A percentile compares a stretch with the other conserved stretches of the same genome.
Conservation (phyloP, 495 filamentous ascomycete species). For the Penicillium cosmopolitanum region DNA sequence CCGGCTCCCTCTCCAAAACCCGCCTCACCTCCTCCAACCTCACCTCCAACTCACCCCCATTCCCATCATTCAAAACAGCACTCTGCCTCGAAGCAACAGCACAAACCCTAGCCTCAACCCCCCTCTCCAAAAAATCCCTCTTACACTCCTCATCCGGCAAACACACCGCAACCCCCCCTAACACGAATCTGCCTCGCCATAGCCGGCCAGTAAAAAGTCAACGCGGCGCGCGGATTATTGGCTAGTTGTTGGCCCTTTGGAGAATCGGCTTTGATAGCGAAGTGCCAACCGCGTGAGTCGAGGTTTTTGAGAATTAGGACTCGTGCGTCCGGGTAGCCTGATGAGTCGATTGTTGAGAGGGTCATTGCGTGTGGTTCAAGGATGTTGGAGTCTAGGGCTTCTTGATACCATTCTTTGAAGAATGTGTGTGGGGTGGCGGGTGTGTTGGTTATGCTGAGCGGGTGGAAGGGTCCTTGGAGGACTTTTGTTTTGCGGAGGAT, state of each 20-base stretch:
- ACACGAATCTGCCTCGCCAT: slow-evolving; percentile 19
- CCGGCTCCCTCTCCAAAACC: background rate
- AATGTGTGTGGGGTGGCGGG: slow-evolving; percentile 18
- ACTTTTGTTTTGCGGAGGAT: slow-evolving; percentile 21
- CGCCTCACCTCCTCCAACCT: slow-evolving; percentile 5
- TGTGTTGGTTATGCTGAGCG: slow-evolving; percentile 9
- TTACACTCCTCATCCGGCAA: slow-evolving; percentile 16
- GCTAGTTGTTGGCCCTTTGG: slow-evolving; percentile 20
- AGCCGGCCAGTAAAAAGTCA: slow-evolving; percentile 28
- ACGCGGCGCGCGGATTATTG: slow-evolving; percentile 1
- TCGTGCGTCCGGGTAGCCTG: slow-evolving; percentile 22
- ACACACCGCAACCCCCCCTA: slow-evolving; percentile 10
- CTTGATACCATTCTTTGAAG: slow-evolving; percentile 23
- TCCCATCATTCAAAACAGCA: slow-evolving; percentile 2
- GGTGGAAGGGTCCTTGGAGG: slow-evolving; percentile 20
- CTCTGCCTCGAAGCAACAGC: slow-evolving; percentile 24
- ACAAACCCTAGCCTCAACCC: slow-evolving; percentile 14
- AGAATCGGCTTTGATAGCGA: slow-evolving; percentile 20
- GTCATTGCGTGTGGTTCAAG: slow-evolving; percentile 27
- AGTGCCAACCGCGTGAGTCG: slow-evolving; percentile 25
- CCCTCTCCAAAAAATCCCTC: slow-evolving; percentile 14
- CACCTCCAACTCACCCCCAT: slow-evolving; percentile 1
- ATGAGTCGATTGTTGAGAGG: slow-evolving; percentile 20
- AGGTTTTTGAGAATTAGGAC: slow-evolving; percentile 27
- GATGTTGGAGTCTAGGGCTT: slow-evolving; percentile 12